Conservation (phyloP, 345 rosid species). For the Theobroma cacao region DNA sequence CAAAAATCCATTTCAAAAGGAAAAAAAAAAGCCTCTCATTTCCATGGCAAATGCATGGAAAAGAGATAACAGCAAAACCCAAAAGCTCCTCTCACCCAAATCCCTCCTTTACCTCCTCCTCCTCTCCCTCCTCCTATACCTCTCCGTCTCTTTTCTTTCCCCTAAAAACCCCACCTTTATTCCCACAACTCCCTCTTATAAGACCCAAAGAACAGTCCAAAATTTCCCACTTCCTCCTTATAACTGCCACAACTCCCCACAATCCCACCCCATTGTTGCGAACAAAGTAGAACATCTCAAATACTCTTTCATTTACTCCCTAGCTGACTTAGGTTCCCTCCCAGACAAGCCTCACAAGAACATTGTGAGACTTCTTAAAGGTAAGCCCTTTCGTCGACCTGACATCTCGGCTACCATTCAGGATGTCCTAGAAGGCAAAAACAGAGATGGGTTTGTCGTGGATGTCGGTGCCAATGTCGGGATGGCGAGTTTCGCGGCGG, state of each 20-base stretch:
- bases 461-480: slow-evolving; percentile 99
- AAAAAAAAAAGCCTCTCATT: background rate
- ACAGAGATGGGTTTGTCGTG: slow-evolving; percentile 56
- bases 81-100: slow-evolving; percentile 51
- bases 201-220: background rate
- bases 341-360: slow-evolving; percentile 98
- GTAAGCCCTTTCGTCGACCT: slow-evolving; percentile 86
- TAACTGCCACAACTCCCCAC: slow-evolving; percentile 69
- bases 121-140: slow-evolving; percentile 44
- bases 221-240: slow-evolving; percentile 48
- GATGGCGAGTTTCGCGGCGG: slow-evolving; percentile 93
- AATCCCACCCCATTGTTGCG: slow-evolving; percentile 82
- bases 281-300: slow-evolving; percentile 81
- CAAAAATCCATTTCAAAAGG: background rate
- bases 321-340: slow-evolving; percentile 78
- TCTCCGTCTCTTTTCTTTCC: slow-evolving; percentile 41
- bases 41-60: slow-evolving; percentile 79
- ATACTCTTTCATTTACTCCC: slow-evolving; percentile 74
- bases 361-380: slow-evolving; percentile 83
- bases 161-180: background rate
- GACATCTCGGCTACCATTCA: slow-evolving; percentile 88
- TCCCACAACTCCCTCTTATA: background rate
- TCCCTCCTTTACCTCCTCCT: slow-evolving; percentile 41
- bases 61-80: slow-evolving; percentile 45
- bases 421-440: slow-evolving; percentile 51